Base-by-base conservation (phyloP, 768 basidiomycete genomes). In the Termitomyces sp. region DNA sequence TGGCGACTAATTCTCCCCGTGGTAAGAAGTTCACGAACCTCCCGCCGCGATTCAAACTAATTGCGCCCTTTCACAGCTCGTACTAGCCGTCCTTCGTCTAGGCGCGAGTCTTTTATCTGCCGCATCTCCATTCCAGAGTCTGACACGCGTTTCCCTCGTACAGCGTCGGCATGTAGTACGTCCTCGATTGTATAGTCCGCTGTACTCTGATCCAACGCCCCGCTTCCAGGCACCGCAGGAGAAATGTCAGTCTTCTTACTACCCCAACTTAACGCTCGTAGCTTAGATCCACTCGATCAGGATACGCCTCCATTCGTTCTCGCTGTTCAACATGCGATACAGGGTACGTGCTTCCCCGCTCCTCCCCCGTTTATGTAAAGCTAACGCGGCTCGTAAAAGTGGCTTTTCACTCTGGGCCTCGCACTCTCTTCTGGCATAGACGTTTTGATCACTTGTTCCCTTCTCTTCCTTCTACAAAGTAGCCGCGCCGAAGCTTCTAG, bases 331-430 rank as follows among this genome's bases (percentile, higher is more conserved):
- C 49, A 24, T 38, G n/a, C 36, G 52, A 13, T 65, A 53, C 44
- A 61, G 58, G 18, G 65, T 60, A 41, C 38, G 63, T 14, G 32
- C 6, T 30, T 24, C 46, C 1, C 24, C 5, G 18, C 35, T 20
- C 40, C 40, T 50, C 49, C 16, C 38, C 33, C 50, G 9, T 35
- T 13, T 18, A 22, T 22, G n/a, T 6, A 11, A 28, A 3, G 13
- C 28, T 46, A 14, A 58, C 14, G n/a, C n/a, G 3, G 32, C 33
- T 28, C 36, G 35, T 49, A 7, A 7, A 26, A 79, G 77, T 79
- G 77, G 76, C 59, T 77, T 9, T 78, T 79, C 48, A 77, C 78
- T 10, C 66, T 74, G 10, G 77, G 77, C 18, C 66, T 78, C 10
- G 70, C 74, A 1, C 65, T 78, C 38, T 78, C 77, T 3, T 73